A percentile compares a stretch with the other conserved stretches of the same genome.
phyloP scores from a whole-genome alignment of 2,329 filamentous ascomycete genomes.

The Endocalyx cinctus region DNA sequence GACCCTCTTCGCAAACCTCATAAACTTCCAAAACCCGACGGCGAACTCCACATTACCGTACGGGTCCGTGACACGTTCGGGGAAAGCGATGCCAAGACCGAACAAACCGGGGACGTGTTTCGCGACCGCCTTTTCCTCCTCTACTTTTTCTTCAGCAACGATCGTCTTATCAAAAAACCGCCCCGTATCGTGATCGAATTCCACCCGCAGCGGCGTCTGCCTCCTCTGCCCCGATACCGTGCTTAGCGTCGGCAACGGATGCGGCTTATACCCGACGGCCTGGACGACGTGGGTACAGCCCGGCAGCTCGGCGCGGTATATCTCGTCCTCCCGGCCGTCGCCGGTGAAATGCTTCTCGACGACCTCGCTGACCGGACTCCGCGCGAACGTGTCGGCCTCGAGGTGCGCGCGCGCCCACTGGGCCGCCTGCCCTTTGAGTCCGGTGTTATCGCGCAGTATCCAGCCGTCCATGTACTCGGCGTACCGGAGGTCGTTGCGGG shows the following conservation, averaged over 20 bases:
- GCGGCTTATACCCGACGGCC: constrained; percentile 53
- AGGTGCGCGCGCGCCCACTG: constrained; percentile 55
- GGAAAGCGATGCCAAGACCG: constrained; percentile 61
- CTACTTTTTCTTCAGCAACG: too few relatives aligned
- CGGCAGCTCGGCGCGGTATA: constrained; percentile 42
- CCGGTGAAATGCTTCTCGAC: constrained; percentile 43
- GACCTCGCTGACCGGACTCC: constrained; percentile 40
- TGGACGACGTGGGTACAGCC: constrained; percentile 50
- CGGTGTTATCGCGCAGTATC: constrained; percentile 62
- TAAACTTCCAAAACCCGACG: constrained; percentile 63
- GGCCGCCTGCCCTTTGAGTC: constrained; percentile 58
- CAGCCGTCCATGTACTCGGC: constrained; percentile 58
- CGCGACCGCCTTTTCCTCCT: constrained; percentile 26
- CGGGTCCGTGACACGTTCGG: constrained; percentile 56
- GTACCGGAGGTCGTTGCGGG: constrained; percentile 54
- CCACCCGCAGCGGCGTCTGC: constrained; percentile 9
- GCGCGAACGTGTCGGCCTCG: constrained; percentile 43
- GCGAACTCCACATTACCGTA: constrained; percentile 57
- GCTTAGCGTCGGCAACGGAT: constrained; percentile 44
- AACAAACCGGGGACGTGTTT: constrained; percentile 46
- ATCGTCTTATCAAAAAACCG: too few relatives aligned
- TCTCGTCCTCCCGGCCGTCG: constrained; percentile 35
- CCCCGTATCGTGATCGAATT: constrained; percentile 33
- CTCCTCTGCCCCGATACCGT: constrained; percentile 26
- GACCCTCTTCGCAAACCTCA: constrained; percentile 55